Evolutionary conservation across 768 basidiomycete genomes (phyloP).

Genomic region (Mycena vitilis): DNA sequence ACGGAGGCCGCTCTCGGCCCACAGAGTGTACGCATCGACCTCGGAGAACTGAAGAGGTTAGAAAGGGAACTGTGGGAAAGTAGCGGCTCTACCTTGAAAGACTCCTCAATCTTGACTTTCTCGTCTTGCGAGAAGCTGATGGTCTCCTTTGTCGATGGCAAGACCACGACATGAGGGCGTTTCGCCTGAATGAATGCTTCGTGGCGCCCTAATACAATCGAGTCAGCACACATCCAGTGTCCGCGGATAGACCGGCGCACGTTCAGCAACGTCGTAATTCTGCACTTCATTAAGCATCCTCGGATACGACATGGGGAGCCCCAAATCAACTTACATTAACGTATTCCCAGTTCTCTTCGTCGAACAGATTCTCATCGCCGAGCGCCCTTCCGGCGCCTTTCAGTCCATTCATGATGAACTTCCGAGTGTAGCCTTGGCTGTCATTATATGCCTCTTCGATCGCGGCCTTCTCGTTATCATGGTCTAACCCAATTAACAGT

Average conservation of each 20-base stretch:
- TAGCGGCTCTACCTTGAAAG: slow-evolving; percentile 74
- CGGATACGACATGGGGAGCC: neutral
- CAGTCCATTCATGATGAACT: slow-evolving; percentile 91
- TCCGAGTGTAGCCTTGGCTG: slow-evolving; percentile 72
- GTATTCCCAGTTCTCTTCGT: slow-evolving; percentile 81
- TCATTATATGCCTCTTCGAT: slow-evolving; percentile 94
- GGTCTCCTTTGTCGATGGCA: slow-evolving; percentile 57
- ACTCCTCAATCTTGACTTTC: slow-evolving; percentile 86
- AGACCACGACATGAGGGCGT: slow-evolving; percentile 63
- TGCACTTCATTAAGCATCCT: slow-evolving; percentile 17
- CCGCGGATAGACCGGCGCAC: neutral
- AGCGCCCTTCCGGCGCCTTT: slow-evolving; percentile 73
- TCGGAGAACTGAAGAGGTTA: slow-evolving; percentile 76
- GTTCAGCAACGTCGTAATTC: slow-evolving; percentile 37
- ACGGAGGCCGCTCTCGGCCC: slow-evolving; percentile 80
- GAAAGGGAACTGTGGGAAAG: neutral
- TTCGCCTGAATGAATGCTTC: slow-evolving; percentile 87
- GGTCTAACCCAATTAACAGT: slow-evolving; percentile 91
- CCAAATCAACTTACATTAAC: slow-evolving; percentile 60
- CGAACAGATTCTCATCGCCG: slow-evolving; percentile 74
- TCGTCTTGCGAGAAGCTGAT: slow-evolving; percentile 77
- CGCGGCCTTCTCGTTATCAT: slow-evolving; percentile 72
- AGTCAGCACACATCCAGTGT: slow-evolving; percentile 4
- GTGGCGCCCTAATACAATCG: slow-evolving; percentile 70
- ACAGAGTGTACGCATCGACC: slow-evolving; percentile 73